Evolutionary conservation across 495 filamentous ascomycete genomes (phyloP), one percentile per base, ranked within the genome.

Genomic region (Neurospora sp.): DNA sequence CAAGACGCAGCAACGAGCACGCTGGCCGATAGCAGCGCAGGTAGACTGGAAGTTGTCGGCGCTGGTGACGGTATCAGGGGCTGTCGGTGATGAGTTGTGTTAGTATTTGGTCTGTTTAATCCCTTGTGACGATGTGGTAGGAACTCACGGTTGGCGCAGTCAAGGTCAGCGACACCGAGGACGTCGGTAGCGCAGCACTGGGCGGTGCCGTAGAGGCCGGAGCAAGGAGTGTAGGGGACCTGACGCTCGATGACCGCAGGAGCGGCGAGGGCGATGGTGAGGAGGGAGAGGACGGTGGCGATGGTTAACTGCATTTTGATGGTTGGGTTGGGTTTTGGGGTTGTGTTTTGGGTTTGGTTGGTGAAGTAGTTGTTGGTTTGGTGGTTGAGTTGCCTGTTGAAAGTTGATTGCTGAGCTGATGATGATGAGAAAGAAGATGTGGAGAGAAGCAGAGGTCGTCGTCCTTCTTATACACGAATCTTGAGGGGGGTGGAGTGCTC

Each of bases 171-270:
- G 54, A 85, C 69, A 41, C 83, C 82, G 8, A 84, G 81, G 20
- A 84, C 80, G 72, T 84, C 83, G 5, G 82, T 83, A 5, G 82
- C 82, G 73, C 83, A 85, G 80, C 83, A 85, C 72, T 83, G 81
- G 3, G 81, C 12, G 20, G 74, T 83, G 74, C 75, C 77, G 76
- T 85, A 85, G 69, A 83, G 79, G 5, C 83, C 83, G 4, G 78
- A 73, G 80, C 83, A 85, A 0, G 83, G 74, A 9, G 59, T 71
- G 73, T 82, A 85, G 23, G 76, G 76, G 37, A 78, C 69, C 77
- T 84, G 80, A 59, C 82, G 82, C 69, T 75, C 76, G 14, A 75
- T 75, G 14, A 78, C 71, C 59, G 76, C 72, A 3, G 81, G 80
- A 8, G 75, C 75, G 54, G 80, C 78, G n/a, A 69, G 9, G 18